Percentiles rank a stretch among this genome's conserved stretches.
phyloP scores from a whole-genome alignment of 331 rosid species.

The Quercus tomentella region DNA sequence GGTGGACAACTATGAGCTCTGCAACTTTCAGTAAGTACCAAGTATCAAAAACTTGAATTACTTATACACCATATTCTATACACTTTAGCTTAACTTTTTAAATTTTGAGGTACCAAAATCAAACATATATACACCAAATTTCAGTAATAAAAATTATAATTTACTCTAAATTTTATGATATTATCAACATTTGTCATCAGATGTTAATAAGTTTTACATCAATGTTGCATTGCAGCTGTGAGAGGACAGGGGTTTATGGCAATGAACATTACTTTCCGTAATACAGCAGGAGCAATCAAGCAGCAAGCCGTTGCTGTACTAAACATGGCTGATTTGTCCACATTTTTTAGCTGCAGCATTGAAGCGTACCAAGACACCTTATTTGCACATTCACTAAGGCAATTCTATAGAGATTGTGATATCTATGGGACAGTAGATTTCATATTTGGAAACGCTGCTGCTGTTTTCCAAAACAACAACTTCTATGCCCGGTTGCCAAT shows the following conservation, averaged over 20 bases:
- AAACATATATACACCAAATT: too few relatives aligned
- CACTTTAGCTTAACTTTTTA: too few relatives aligned
- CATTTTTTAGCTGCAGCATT: constrained; percentile 27
- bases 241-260: constrained; percentile 37
- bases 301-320: constrained; percentile 46
- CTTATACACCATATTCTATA: too few relatives aligned
- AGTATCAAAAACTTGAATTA: not conserved
- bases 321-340: constrained; percentile 36
- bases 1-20: constrained; percentile 36
- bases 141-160: too few relatives aligned
- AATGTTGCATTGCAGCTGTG: constrained; percentile 20
- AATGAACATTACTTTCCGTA: constrained; percentile 35
- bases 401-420: constrained; percentile 34
- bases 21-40: constrained; percentile 35
- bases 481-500: constrained; percentile 31
- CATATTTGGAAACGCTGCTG: constrained; percentile 37
- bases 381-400: constrained; percentile 29
- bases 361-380: constrained; percentile 40
- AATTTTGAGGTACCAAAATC: too few relatives aligned
- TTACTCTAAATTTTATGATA: too few relatives aligned
- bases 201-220: not conserved
- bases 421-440: constrained; percentile 36
- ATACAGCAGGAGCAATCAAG: constrained; percentile 32
- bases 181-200: too few relatives aligned
- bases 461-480: constrained; percentile 33